These are phyloP conservation scores for Neopestalotiopsis sp. DNA, from an alignment of 2,329 filamentous ascomycete genomes.

Conservation along the genomic window DNA sequence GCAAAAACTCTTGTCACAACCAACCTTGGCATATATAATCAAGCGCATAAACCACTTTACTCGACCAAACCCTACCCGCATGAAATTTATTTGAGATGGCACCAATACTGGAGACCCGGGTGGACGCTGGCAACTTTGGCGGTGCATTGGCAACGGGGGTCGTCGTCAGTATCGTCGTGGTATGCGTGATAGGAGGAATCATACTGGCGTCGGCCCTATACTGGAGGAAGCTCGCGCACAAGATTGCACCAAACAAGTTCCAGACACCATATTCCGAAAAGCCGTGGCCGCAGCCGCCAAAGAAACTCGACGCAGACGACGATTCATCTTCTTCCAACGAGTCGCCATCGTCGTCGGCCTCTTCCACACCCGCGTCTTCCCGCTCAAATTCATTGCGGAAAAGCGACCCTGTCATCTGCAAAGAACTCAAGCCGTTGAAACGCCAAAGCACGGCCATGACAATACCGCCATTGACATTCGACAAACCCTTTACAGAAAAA, in stretches of 20 bases:
- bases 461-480: slow-evolving; percentile 7
- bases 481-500: slow-evolving; percentile 1
- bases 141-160: slow-evolving; percentile 12
- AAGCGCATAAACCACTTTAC: not conserved
- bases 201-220: slow-evolving; percentile 4
- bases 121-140: not conserved
- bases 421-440: slow-evolving; percentile 1
- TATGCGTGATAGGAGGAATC: not conserved
- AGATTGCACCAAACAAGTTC: slow-evolving; percentile 9
- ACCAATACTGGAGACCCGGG: not conserved
- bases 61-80: slow-evolving; percentile 2
- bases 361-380: not conserved
- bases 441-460: not conserved
- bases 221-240: slow-evolving; percentile 14
- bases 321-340: not conserved
- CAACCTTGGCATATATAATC: slow-evolving; percentile 4
- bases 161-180: slow-evolving; percentile 13
- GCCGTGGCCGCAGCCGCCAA: slow-evolving; percentile 15
- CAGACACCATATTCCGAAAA: slow-evolving; percentile 9
- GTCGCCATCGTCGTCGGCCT: not conserved
- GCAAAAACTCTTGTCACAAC: not conserved
- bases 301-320: not conserved
- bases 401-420: slow-evolving; percentile 9
- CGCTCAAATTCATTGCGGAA: not conserved
- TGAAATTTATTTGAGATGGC: slow-evolving; percentile 6